These are phyloP conservation scores for Chalciporus pseudorubinellus DNA, from an alignment of 768 basidiomycete species.

Conservation along the genomic window DNA sequence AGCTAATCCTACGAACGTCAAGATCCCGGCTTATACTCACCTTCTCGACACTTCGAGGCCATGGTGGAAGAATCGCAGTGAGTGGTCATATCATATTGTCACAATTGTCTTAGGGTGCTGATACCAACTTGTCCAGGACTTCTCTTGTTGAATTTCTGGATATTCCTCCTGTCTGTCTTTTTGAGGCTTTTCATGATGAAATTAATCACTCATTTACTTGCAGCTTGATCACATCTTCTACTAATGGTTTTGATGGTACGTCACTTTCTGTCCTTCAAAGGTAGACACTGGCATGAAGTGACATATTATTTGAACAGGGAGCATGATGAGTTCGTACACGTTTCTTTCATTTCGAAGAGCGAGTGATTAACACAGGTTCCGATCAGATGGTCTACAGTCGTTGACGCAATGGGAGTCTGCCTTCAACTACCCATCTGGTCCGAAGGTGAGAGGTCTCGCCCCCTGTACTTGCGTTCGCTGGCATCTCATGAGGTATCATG, in stretches of 20 bases:
- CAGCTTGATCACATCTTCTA: constrained; percentile 4
- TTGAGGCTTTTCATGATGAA: neutral
- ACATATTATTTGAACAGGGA: neutral
- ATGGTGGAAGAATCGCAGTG: too few species aligned
- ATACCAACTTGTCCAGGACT: neutral
- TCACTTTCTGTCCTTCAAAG: neutral
- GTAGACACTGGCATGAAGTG: neutral
- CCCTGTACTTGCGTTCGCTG: too few species aligned
- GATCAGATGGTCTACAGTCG: constrained; percentile 2
- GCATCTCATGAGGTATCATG: neutral
- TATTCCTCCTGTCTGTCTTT: neutral
- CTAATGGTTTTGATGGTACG: constrained; percentile 4
- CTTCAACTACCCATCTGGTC: neutral
- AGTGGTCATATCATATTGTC: too few species aligned
- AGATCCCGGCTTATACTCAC: neutral
- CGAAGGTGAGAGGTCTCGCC: constrained; percentile 1
- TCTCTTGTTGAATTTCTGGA: constrained; percentile 1
- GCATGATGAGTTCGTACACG: constrained; percentile 3
- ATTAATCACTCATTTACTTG: neutral
- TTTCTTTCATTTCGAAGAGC: neutral
- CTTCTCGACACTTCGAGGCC: neutral
- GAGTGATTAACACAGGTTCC: neutral
- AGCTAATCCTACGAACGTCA: neutral
- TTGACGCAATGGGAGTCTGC: constrained; percentile 1
- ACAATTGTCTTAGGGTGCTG: neutral